phyloP scores from a whole-genome alignment of 192 early-diverging fungal species.

The Coemansia sp. region DNA sequence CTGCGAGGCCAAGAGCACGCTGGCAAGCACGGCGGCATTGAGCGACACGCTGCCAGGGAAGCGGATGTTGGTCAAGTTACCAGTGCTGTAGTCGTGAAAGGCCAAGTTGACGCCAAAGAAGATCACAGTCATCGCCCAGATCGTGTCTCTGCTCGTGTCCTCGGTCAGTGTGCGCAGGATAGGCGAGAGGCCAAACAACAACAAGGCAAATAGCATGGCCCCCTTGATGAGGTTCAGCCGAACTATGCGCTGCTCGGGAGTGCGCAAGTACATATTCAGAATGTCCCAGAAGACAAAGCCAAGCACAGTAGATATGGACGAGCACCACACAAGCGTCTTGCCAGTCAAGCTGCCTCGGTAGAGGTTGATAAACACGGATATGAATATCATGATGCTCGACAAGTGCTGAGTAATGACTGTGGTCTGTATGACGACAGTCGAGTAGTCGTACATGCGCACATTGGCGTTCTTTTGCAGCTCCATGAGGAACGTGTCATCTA shows the following conservation, averaged over 20 bases:
- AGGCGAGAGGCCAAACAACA: slow-evolving; percentile 84
- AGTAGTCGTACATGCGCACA: slow-evolving; percentile 81
- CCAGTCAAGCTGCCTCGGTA: slow-evolving; percentile 62
- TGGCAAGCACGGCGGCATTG: slow-evolving; percentile 94
- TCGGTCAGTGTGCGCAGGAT: slow-evolving; percentile 90
- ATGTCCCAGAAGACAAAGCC: slow-evolving; percentile 77
- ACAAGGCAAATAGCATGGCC: slow-evolving; percentile 71
- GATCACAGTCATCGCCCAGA: slow-evolving; percentile 87
- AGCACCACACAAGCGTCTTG: slow-evolving; percentile 61
- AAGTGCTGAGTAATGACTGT: slow-evolving; percentile 85
- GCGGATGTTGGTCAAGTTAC: slow-evolving; percentile 55
- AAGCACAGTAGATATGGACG: slow-evolving; percentile 60
- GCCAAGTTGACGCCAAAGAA: slow-evolving; percentile 85
- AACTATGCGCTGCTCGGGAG: slow-evolving; percentile 47
- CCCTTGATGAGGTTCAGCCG: slow-evolving; percentile 59
- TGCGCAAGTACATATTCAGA: slow-evolving; percentile 30
- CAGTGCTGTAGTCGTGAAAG: slow-evolving; percentile 83
- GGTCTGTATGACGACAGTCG: slow-evolving; percentile 75
- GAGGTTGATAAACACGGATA: slow-evolving; percentile 84
- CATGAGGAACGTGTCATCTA: slow-evolving; percentile 85
- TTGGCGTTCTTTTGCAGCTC: slow-evolving; percentile 91
- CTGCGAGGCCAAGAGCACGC: slow-evolving; percentile 87
- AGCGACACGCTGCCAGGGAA: slow-evolving; percentile 96
- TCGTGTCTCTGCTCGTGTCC: slow-evolving; percentile 87
- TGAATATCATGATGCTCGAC: slow-evolving; percentile 81